A percentile compares a stretch with the other conserved stretches of the same genome.
Conservation (phyloP, 345 rosid genomes). For the Eucalyptus curtisii region DNA sequence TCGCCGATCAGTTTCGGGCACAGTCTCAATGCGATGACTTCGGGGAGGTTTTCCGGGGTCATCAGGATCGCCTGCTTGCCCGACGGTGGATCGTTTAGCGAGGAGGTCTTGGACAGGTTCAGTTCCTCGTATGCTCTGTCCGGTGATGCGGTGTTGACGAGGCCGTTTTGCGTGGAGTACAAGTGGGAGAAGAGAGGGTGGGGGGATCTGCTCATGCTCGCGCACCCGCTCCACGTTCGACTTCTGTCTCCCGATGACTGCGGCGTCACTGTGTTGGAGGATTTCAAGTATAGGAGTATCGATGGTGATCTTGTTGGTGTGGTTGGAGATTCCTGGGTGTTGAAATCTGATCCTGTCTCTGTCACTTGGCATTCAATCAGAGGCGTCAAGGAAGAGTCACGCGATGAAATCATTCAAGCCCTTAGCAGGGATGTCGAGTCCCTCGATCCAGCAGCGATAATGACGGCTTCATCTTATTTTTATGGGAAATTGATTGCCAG, state of each 20-base stretch:
- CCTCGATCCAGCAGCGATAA: conserved; percentile 29
- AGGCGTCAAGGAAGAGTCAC: conserved; percentile 40
- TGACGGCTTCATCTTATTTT: conserved; percentile 58
- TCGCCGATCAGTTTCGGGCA: conserved; percentile 42
- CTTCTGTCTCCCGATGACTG: conserved; percentile 27
- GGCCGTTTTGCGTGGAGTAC: conserved; percentile 65
- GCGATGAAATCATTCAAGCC: conserved; percentile 49
- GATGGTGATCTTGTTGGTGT: conserved; percentile 90
- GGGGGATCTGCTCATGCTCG: conserved; percentile 85
- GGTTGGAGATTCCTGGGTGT: conserved; percentile 73
- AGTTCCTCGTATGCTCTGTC: conserved; percentile 76
- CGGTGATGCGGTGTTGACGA: conserved; percentile 57
- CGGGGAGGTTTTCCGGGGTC: conserved; percentile 45
- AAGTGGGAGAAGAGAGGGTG: conserved; percentile 83
- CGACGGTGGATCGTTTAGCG: conserved; percentile 15
- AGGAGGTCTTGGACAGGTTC: conserved; percentile 63
- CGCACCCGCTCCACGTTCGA: conserved; percentile 80
- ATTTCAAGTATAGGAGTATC: conserved; percentile 50
- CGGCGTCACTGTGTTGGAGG: conserved; percentile 38
- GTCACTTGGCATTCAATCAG: conserved; percentile 84
- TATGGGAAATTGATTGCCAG: conserved; percentile 77
- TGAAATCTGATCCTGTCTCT: conserved; percentile 47
- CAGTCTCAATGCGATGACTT: conserved; percentile 29
- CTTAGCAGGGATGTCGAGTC: conserved; percentile 56
- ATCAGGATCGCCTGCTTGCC: conserved; percentile 57